phyloP scores from a whole-genome alignment of 257 asterid genomes.

The Capsicum rhomboideum region DNA sequence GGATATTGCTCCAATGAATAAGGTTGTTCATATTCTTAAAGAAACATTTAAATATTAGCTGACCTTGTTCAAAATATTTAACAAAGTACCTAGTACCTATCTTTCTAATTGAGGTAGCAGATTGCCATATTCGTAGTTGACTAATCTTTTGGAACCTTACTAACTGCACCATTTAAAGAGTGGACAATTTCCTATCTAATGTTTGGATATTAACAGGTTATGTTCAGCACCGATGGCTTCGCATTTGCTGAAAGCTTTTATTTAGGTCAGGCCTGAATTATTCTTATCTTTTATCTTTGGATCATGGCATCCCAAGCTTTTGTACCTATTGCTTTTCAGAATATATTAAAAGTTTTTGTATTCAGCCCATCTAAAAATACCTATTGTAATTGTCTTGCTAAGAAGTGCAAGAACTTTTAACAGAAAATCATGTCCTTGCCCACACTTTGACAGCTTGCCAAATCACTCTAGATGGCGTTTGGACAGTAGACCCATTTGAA shows the following conservation, averaged over 20 bases:
- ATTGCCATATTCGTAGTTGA: neutral
- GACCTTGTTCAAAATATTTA: neutral
- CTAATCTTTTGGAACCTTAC: neutral
- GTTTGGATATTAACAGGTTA: conserved; percentile 52
- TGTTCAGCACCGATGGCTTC: conserved; percentile 88
- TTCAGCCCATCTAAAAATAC: neutral
- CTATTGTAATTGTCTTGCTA: neutral
- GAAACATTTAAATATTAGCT: neutral
- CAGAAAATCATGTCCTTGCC: neutral
- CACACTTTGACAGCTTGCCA: neutral
- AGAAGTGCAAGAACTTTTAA: neutral
- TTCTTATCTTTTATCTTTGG: neutral
- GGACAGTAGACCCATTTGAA: neutral
- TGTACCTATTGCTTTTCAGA: neutral
- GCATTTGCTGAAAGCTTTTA: conserved; percentile 85
- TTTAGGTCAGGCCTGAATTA: conserved; percentile 39
- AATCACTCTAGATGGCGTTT: neutral
- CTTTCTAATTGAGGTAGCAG: neutral
- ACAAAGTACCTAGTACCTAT: neutral
- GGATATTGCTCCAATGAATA: conserved; percentile 77
- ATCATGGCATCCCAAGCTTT: neutral
- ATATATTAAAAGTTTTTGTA: neutral
- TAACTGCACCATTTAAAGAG: neutral
- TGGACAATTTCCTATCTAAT: neutral
- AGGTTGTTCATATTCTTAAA: conserved; percentile 34